Evolutionary conservation across 768 basidiomycete genomes (phyloP).

Genomic region (Psilocybe subaeruginosa): DNA sequence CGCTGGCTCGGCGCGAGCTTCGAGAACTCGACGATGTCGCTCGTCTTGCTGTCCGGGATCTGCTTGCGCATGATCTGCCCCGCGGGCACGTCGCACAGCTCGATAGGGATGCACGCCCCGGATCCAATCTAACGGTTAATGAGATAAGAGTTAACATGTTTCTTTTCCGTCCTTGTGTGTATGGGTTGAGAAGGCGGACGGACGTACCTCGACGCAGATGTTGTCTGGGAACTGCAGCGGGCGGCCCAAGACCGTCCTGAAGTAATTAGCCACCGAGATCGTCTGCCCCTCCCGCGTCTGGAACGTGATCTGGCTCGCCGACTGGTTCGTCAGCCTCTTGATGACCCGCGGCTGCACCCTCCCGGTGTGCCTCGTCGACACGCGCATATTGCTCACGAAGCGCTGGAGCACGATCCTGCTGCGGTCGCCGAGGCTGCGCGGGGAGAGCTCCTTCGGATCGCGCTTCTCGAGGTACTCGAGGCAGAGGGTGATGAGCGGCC

Average conservation of each 20-base stretch:
- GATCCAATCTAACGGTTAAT: constrained; percentile 50
- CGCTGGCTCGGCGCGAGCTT: constrained; percentile 65
- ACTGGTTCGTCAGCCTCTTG: constrained; percentile 56
- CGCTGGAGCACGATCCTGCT: constrained; percentile 46
- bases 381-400: constrained; percentile 36
- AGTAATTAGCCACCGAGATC: constrained; percentile 62
- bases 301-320: constrained; percentile 58
- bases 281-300: constrained; percentile 41
- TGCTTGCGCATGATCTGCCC: constrained; percentile 80
- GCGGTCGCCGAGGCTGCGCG: constrained; percentile 51
- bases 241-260: constrained; percentile 48
- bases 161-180: background rate
- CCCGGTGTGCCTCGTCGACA: constrained; percentile 22
- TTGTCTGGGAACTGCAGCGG: constrained; percentile 59
- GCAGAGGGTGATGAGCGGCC: constrained; percentile 58
- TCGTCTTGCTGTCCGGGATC: constrained; percentile 69
- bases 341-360: constrained; percentile 29
- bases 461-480: constrained; percentile 47
- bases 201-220: constrained; percentile 66
- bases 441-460: constrained; percentile 22
- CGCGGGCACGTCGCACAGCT: constrained; percentile 60
- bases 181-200: background rate
- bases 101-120: constrained; percentile 70
- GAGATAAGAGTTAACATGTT: background rate
- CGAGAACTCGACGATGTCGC: constrained; percentile 68